These are phyloP conservation scores for Leersia perrieri DNA, from an alignment of 176 grass and related monocot genomes.

Conservation along the genomic window DNA sequence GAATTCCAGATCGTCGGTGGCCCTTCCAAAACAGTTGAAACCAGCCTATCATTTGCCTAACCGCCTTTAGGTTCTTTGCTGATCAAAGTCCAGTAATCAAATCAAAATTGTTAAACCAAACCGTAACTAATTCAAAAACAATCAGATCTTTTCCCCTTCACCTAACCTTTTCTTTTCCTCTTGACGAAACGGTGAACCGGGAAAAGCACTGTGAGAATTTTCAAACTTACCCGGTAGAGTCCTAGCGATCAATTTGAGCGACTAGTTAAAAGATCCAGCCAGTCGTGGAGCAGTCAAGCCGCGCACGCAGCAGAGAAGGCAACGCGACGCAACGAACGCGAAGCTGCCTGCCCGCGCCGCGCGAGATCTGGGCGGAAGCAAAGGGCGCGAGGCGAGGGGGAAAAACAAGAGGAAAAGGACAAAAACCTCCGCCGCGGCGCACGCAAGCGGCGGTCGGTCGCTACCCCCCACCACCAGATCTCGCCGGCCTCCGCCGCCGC, in stretches of 20 bases:
- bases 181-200: neutral
- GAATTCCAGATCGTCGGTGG: too few relatives aligned
- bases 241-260: neutral
- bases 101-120: neutral
- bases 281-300: constrained; percentile 53
- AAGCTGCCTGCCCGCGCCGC: constrained; percentile 20
- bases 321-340: neutral
- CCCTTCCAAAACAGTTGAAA: too few relatives aligned
- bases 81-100: neutral
- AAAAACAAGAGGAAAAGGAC: neutral
- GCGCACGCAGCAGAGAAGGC: neutral
- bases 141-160: too few relatives aligned
- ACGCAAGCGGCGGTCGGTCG: neutral
- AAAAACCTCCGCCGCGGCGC: neutral
- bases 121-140: neutral
- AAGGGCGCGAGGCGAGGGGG: neutral
- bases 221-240: constrained; percentile 1
- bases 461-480: constrained; percentile 32
- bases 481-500: neutral
- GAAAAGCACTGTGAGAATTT: neutral
- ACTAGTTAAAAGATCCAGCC: neutral
- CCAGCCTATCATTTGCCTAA: too few relatives aligned
- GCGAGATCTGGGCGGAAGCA: constrained; percentile 43
- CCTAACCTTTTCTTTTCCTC: too few relatives aligned
- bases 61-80: too few relatives aligned